These are phyloP conservation scores for Volvox africanus DNA, from an alignment of 139 green algal genomes.

Conservation along the genomic window DNA sequence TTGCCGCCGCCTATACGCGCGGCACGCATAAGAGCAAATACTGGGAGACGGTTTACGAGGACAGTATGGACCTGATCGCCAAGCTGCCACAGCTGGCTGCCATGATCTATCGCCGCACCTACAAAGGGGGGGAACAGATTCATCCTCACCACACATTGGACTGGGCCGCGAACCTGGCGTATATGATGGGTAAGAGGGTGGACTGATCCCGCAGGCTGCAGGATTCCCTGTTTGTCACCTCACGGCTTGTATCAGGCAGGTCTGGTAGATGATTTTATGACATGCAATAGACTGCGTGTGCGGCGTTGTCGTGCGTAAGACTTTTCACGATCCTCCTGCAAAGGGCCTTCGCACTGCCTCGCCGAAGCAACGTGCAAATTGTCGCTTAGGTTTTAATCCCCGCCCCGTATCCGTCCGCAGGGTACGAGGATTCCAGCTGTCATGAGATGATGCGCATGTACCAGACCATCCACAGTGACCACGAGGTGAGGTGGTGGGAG, in stretches of 20 bases:
- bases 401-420: background rate
- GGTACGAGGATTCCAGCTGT: conserved; percentile 73
- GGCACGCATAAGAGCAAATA: conserved; percentile 94
- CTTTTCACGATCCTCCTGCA: too few relatives aligned
- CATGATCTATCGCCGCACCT: conserved; percentile 74
- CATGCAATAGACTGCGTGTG: too few relatives aligned
- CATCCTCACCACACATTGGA: conserved; percentile 82
- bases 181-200: conserved; percentile 92
- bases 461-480: conserved; percentile 95
- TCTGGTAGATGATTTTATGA: too few relatives aligned
- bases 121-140: conserved; percentile 67
- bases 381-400: background rate
- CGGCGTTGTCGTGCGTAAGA: too few relatives aligned
- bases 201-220: too few relatives aligned
- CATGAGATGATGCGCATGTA: conserved; percentile 97
- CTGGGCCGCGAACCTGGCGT: conserved; percentile 94
- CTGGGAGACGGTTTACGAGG: conserved; percentile 93
- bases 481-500: conserved; percentile 50
- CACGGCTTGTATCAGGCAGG: too few relatives aligned
- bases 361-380: too few relatives aligned
- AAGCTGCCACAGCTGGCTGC: conserved; percentile 92
- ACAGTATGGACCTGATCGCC: conserved; percentile 95
- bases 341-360: too few relatives aligned
- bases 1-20: conserved; percentile 85
- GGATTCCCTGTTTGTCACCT: too few relatives aligned